Evolutionary conservation across 768 basidiomycete genomes (phyloP), one percentile per base, ranked within the genome.

Genomic region (Tricholomella constricta): DNA sequence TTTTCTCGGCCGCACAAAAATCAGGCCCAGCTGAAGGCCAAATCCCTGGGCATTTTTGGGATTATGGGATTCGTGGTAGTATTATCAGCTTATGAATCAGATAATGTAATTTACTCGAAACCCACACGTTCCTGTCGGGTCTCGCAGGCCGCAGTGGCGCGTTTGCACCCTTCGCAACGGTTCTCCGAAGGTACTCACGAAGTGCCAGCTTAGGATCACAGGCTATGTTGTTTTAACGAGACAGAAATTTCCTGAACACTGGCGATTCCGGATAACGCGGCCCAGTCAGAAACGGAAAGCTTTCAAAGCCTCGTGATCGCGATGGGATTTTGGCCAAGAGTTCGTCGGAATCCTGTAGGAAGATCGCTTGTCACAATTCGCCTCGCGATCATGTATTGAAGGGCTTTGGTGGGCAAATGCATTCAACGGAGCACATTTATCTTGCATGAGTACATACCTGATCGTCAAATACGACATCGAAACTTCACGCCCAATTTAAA

Each of bases 231-330:
- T n/a, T n/a, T n/a, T n/a, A n/a, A 49, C 27, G 35, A 25, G 51
- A 11, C 25, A 47, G 44, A 40, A 43, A 55, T 2, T 48, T 43
- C 37, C 11, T 48, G 27, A 19, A 48, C 3, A 22, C 6, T 48
- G 37, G 41, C 55, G 49, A 45, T 29, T 47, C 55, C 55, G 55
- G 10, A 1, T 15, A 46, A 51, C 29, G 35, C 55, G 50, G 49
- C 25, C 2, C 20, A 15, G 15, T 47, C 34, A 43, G 38, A 37
- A 51, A 35, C 20, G 23, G 48, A 38, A 55, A 45, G 17, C 44
- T 44, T 35, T 38, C 26, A 45, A n/a, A 29, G 31, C 20, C 19
- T 19, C 45, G 45, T 46, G 45, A 46, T 46, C 45, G 45, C 19
- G 44, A 17, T 45, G 44, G 14, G 25, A 23, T 17, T 27, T 19